Evolutionary conservation across 2,329 filamentous ascomycete species (phyloP), one percentile per base, ranked within the genome.

Genomic region (Fusarium nelsonii): DNA sequence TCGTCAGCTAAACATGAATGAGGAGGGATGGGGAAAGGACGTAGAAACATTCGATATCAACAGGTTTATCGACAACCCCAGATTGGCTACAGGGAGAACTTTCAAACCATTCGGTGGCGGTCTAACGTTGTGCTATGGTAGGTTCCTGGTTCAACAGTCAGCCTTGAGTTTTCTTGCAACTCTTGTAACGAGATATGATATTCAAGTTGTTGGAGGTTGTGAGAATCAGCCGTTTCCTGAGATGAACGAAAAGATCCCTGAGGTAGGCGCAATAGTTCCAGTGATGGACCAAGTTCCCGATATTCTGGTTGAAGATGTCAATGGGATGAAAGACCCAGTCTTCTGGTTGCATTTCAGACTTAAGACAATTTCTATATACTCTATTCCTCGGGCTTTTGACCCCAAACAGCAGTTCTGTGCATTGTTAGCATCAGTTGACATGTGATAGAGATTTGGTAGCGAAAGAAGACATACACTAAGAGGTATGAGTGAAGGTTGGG

Each of bases 401-500:
- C 62, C 6, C 28, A 65, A 11, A 65, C 53, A 4, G 46, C 40
- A 3, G 62, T 65, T 30, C 62, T 65, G 15, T 3, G 0, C 0
- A 11, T 6, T 3, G 11, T 64, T 30, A 64, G 32, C 18, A 39
- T 26, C 3, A 4, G n/a, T 0, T 1, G 2, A 30, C 1, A 4
- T 20, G 1, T 10, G 7, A 15, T 32, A 32, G 1, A 32, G n/a
- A 28, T 30, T n/a, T 5, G 10, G 3, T 4, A 1, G 1, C 10
- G 2, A 3, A 18, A 2, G 3, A 4, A 10, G 5, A 41, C 53
- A 8, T 53, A 59, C 62, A 52, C 34, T 9, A 59, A 41, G 4
- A 53, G n/a, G 4, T 65, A 65, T 37, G 60, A 51, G 12, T 65
- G 62, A 18, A 65, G 60, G 2, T 18, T 39, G 1, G 63, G 36